These are phyloP conservation scores for Russula vinacea DNA, from an alignment of 768 basidiomycete species.

Conservation along the genomic window DNA sequence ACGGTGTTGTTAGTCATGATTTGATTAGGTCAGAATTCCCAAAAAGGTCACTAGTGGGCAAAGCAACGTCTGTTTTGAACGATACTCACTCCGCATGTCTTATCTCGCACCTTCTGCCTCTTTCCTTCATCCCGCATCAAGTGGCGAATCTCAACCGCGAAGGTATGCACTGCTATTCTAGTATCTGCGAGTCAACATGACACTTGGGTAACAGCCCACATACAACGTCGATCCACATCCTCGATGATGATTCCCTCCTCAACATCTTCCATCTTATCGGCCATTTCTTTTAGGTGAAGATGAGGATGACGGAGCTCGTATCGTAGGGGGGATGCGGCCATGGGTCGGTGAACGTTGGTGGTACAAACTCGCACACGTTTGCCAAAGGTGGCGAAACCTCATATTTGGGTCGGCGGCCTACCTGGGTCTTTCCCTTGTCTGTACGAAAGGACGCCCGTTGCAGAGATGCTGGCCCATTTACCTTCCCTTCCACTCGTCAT, in stretches of 20 bases:
- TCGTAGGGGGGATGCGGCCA: accelerated
- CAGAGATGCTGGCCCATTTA: not conserved
- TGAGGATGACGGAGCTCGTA: too few relatives aligned
- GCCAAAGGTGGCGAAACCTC: not conserved
- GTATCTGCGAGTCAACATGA: not conserved
- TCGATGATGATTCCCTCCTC: not conserved
- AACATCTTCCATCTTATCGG: not conserved
- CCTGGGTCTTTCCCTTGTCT: not conserved
- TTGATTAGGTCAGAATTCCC: too few relatives aligned
- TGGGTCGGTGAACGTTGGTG: not conserved
- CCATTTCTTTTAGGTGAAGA: not conserved
- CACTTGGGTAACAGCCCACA: not conserved
- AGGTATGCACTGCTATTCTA: not conserved
- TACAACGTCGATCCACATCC: not conserved
- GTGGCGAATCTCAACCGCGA: not conserved
- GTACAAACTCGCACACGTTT: not conserved
- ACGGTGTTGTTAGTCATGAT: too few relatives aligned
- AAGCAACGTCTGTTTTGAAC: too few relatives aligned
- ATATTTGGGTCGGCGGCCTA: not conserved
- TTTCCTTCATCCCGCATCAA: not conserved
- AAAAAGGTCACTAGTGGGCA: too few relatives aligned
- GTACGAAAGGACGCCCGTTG: not conserved
- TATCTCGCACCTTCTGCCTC: not conserved
- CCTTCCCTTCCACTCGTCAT: constrained; percentile 1
- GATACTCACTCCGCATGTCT: too few relatives aligned